Percentiles rank a stretch among this genome's conserved stretches.
Conservation (phyloP, 257 asterid species). For the Solanum chmielewskii region DNA sequence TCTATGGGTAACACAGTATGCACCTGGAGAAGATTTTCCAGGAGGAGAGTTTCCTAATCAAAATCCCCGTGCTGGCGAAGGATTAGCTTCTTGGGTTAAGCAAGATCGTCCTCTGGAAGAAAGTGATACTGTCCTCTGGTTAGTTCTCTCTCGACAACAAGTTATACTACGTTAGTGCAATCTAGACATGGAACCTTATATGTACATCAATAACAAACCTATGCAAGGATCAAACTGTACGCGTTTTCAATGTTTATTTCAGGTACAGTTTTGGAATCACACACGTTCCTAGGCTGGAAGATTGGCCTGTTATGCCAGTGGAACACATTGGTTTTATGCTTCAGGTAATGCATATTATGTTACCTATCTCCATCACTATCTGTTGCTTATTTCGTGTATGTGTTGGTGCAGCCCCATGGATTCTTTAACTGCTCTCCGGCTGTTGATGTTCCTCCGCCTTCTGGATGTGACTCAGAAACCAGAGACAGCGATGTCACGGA, state of each 20-base stretch:
- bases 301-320: conserved; percentile 99
- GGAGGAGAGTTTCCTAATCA: conserved; percentile 99
- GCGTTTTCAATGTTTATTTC: neutral
- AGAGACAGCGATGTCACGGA: conserved; percentile 68
- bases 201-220: neutral
- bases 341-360: conserved; percentile 38
- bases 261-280: conserved; percentile 96
- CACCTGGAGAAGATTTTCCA: conserved; percentile 88
- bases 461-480: conserved; percentile 44
- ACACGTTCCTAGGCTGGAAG: conserved; percentile 89
- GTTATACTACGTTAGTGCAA: neutral
- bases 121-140: conserved; percentile 87
- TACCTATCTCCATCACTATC: neutral
- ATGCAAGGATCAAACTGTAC: neutral
- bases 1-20: conserved; percentile 75
- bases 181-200: neutral
- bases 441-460: conserved; percentile 84
- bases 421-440: conserved; percentile 97
- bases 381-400: neutral
- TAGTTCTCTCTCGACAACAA: neutral
- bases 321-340: conserved; percentile 87
- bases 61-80: conserved; percentile 94
- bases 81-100: conserved; percentile 89
- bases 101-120: conserved; percentile 80
- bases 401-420: conserved; percentile 73